Evolutionary conservation across 371 early-diverging fungal genomes (phyloP), one percentile per base, ranked within the genome.

Genomic region (Mortierella sp.): DNA sequence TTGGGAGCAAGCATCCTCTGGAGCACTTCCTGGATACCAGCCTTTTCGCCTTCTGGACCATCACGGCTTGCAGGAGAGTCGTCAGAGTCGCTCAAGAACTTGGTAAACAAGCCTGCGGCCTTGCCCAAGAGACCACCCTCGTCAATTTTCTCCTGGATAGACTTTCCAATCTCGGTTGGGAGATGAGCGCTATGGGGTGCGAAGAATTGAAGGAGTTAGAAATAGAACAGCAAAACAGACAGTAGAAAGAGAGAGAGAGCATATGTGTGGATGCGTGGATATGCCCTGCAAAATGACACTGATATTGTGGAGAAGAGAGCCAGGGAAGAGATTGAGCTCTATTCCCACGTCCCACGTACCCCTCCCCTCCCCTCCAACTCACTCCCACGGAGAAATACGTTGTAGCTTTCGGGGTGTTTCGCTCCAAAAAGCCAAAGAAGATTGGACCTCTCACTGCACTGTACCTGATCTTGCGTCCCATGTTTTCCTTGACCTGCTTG

Each of bases 401-500:
- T n/a, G 9, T 37, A 37, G 37, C 9, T 37, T 9, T 37, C 37
- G 37, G 37, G 37, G 5, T 3, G 9, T 37, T 5, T 9, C 9
- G 37, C 37, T 37, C 37, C 37, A 37, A 37, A 37, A 9, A 37
- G 37, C 37, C 37, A 37, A 37, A 9, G 9, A 9, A 37, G 37
- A 5, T 37, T 37, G n/a, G n/a, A n/a, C n/a, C n/a, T n/a, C n/a
- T n/a, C n/a, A n/a, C n/a, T 37, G 37, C 5, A 37, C 37, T 9
- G 60, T 65, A 73, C 73, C 63, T 63, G 47, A 73, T 63, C 47
- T 75, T 75, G 29, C 45, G 55, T 3, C 70, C 57, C 48, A 75
- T 70, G 56, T 75, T 75, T 4, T 53, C 61, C 12, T 68, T 67
- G 58, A 69, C 75, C 46, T 75, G 75, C 59, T 75, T 75, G 50